A percentile compares a stretch with the other conserved stretches of the same genome.
phyloP scores from a whole-genome alignment of 768 basidiomycete genomes.

The Leucosporidium creatinivorum region DNA sequence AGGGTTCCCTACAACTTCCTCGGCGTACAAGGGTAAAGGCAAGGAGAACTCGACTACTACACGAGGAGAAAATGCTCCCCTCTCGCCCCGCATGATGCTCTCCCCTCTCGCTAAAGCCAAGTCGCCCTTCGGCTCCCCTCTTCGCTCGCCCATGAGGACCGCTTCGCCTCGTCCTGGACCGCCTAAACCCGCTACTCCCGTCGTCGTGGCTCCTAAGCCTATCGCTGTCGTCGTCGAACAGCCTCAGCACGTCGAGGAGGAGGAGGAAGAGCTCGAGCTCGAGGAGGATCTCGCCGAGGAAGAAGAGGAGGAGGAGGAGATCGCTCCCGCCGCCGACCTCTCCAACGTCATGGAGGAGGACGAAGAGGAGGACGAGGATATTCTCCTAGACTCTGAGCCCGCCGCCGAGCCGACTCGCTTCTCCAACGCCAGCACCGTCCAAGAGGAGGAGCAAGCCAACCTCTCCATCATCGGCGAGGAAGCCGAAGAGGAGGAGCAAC shows the following conservation, averaged over 20 bases:
- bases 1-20: too few relatives aligned
- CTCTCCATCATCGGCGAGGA: slow-evolving; percentile 23
- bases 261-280: not conserved
- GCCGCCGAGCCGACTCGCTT: not conserved
- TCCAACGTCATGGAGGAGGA: slow-evolving; percentile 19
- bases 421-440: not conserved
- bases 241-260: not conserved
- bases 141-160: not conserved
- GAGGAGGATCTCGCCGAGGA: slow-evolving; percentile 2
- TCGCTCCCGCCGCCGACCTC: not conserved
- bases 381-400: not conserved
- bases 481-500: slow-evolving; percentile 14
- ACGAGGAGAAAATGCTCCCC: too few relatives aligned
- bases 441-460: slow-evolving; percentile 11
- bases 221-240: not conserved
- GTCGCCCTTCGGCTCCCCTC: not conserved
- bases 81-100: not conserved
- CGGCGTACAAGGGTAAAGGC: too few relatives aligned
- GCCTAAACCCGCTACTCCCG: not conserved
- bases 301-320: not conserved
- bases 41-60: too few relatives aligned
- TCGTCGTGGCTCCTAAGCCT: not conserved
- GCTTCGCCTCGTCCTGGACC: not conserved
- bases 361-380: not conserved
- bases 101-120: not conserved